A percentile compares a stretch with the other conserved stretches of the same genome.
Evolutionary conservation across 305 asterid species (phyloP).

Genomic region (Fraxinus albicans): DNA sequence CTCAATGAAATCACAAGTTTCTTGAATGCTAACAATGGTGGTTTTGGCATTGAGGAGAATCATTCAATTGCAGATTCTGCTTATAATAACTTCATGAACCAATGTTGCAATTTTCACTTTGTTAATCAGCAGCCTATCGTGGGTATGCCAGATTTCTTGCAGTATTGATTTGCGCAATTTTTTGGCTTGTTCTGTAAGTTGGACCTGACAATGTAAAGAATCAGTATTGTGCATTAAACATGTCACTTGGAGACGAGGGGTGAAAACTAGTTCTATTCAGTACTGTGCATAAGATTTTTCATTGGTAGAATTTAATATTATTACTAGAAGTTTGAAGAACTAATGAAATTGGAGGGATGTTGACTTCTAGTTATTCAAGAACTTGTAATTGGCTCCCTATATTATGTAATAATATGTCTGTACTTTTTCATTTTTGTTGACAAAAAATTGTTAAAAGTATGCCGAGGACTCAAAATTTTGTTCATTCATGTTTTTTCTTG

Average conservation of each 20-base stretch:
- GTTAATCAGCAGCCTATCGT: constrained; percentile 48
- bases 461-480: neutral
- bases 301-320: neutral
- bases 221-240: neutral
- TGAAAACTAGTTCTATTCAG: too few species aligned
- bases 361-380: neutral
- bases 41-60: constrained; percentile 1
- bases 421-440: neutral
- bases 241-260: neutral
- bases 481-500: neutral
- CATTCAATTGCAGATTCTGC: constrained; percentile 21
- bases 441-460: neutral
- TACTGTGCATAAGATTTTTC: constrained; percentile 18
- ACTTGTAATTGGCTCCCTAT: neutral
- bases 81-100: constrained; percentile 30
- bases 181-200: neutral
- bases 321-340: neutral
- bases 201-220: neutral
- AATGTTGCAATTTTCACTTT: constrained; percentile 45
- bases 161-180: constrained; percentile 25
- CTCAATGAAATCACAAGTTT: constrained; percentile 53
- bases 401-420: neutral
- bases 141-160: constrained; percentile 49
- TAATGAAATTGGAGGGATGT: neutral
- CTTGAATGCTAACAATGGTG: constrained; percentile 18